Evolutionary conservation across 305 asterid genomes (phyloP).

Genomic region (Fraxinus xanthoxyloides): DNA sequence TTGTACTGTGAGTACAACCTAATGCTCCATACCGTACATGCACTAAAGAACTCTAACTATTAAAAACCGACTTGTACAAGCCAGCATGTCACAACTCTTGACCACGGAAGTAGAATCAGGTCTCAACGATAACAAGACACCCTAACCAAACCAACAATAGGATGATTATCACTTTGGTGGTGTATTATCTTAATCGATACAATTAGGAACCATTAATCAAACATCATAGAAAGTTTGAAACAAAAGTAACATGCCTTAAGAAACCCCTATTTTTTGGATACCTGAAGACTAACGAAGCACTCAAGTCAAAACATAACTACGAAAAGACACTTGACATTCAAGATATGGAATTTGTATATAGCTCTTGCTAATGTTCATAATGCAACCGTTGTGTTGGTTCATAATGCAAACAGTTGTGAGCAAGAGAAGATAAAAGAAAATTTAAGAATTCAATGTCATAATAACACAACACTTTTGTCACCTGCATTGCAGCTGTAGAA

Average conservation of each 20-base stretch:
- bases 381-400: neutral
- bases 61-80: neutral
- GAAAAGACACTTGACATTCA: neutral
- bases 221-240: neutral
- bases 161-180: neutral
- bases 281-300: neutral
- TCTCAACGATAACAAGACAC: neutral
- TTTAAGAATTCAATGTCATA: neutral
- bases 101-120: neutral
- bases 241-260: neutral
- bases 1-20: neutral
- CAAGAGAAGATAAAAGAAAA: neutral
- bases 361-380: neutral
- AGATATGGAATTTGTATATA: neutral
- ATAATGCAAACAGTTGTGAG: too few species aligned
- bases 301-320: neutral
- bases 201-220: neutral
- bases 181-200: neutral
- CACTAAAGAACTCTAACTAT: neutral
- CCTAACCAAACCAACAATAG: neutral
- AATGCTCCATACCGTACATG: neutral
- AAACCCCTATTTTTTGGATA: neutral
- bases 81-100: neutral
- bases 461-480: conserved; percentile 18
- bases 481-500: conserved; percentile 74